phyloP scores from a whole-genome alignment of 768 basidiomycete genomes.

The Tricholoma sp. region DNA sequence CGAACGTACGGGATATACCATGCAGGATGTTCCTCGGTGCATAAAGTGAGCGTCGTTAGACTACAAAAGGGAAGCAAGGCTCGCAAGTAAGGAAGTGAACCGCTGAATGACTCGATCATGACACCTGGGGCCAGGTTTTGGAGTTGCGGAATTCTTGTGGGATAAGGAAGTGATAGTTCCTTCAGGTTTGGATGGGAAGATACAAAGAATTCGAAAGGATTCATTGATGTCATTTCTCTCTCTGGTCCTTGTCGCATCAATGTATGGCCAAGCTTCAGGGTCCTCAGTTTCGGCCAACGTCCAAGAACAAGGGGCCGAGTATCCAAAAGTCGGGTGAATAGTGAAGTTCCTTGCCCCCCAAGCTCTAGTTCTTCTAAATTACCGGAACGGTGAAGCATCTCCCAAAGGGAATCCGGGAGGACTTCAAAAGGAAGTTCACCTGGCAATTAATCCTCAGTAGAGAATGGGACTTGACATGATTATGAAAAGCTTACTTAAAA shows the following conservation, averaged over 20 bases:
- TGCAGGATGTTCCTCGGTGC: conserved; percentile 15
- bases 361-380: conserved; percentile 39
- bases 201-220: conserved; percentile 15
- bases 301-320: conserved; percentile 15
- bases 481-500: background rate
- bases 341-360: conserved; percentile 12
- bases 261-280: conserved; percentile 15
- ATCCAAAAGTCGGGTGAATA: conserved; percentile 13
- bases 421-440: conserved; percentile 1
- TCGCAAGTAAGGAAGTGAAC: conserved; percentile 12
- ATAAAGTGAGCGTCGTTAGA: conserved; percentile 14
- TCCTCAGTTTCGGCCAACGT: conserved; percentile 16
- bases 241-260: conserved; percentile 9
- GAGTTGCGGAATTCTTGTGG: conserved; percentile 8
- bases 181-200: conserved; percentile 12
- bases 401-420: conserved; percentile 37
- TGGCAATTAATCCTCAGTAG: background rate
- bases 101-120: conserved; percentile 14
- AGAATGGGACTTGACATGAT: background rate
- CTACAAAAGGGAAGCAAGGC: conserved; percentile 10
- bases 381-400: conserved; percentile 45
- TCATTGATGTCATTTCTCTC: conserved; percentile 4
- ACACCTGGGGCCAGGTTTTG: conserved; percentile 8
- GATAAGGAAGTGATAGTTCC: conserved; percentile 15
- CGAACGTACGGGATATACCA: conserved; percentile 16